Evolutionary conservation across 257 asterid genomes (phyloP).

Genomic region (Lycium ferocissimum): DNA sequence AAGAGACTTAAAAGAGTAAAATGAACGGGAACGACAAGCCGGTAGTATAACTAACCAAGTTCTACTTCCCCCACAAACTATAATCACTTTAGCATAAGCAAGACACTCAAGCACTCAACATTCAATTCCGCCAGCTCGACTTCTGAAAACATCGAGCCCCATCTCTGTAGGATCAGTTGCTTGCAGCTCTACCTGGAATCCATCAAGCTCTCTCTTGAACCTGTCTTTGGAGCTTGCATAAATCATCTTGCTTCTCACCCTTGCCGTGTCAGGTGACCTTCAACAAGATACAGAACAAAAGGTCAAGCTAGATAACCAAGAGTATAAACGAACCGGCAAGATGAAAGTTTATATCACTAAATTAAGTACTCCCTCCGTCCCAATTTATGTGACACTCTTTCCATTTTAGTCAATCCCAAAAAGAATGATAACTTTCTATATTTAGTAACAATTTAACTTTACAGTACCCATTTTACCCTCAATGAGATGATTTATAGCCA

Average conservation of each 20-base stretch:
- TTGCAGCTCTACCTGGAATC: constrained; percentile 51
- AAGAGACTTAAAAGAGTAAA: constrained; percentile 24
- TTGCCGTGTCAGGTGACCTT: constrained; percentile 51
- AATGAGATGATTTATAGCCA: too few relatives aligned
- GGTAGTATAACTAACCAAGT: constrained; percentile 39
- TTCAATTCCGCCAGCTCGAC: constrained; percentile 43
- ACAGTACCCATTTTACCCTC: too few relatives aligned
- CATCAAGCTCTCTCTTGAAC: constrained; percentile 54
- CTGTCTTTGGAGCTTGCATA: constrained; percentile 54
- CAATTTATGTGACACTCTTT: too few relatives aligned
- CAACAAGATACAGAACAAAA: constrained; percentile 9
- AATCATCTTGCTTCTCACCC: constrained; percentile 51
- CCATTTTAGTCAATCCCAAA: too few relatives aligned
- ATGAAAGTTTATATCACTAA: background rate
- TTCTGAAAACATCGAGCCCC: constrained; percentile 48
- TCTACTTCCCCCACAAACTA: constrained; percentile 42
- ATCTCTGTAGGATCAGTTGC: constrained; percentile 53
- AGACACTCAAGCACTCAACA: constrained; percentile 34
- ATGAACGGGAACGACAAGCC: constrained; percentile 35
- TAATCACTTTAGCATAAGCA: constrained; percentile 40
- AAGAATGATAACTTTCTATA: too few relatives aligned
- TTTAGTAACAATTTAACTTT: too few relatives aligned
- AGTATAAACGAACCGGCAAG: background rate
- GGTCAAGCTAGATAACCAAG: background rate
- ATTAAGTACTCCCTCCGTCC: background rate